Conservation (phyloP, 1,284 basidiomycete genomes). For the Filobasidium uniguttulatum region DNA sequence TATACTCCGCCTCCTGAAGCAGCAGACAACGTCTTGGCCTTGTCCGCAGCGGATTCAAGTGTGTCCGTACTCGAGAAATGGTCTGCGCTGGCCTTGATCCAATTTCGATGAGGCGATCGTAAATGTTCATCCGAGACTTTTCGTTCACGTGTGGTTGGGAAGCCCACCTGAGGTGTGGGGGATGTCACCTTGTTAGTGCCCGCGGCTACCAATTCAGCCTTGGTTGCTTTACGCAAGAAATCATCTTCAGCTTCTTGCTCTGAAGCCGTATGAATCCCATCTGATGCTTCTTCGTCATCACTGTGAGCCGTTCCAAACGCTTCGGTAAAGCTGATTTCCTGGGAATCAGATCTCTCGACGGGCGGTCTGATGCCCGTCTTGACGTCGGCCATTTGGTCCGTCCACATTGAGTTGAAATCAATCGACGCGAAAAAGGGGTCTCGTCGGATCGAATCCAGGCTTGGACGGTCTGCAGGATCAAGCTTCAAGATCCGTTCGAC, state of each 20-base stretch:
- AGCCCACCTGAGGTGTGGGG: background rate
- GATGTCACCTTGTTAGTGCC: too few relatives aligned
- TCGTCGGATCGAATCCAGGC: conserved; percentile 47
- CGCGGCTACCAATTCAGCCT: background rate
- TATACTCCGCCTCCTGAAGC: background rate
- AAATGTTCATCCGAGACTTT: conserved; percentile 6
- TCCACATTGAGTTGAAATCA: conserved; percentile 65
- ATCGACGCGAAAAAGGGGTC: conserved; percentile 64
- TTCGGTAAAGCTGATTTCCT: conserved; percentile 1
- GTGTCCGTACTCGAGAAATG: conserved; percentile 11
- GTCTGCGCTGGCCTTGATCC: conserved; percentile 9
- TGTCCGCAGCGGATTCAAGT: background rate
- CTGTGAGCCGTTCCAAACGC: conserved; percentile 1
- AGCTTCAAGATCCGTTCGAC: conserved; percentile 30
- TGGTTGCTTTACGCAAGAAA: background rate
- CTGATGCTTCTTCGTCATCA: conserved; percentile 4
- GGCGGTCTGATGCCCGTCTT: conserved; percentile 32
- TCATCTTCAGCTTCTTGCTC: conserved; percentile 19
- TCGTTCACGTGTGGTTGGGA: background rate
- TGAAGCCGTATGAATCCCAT: conserved; percentile 7
- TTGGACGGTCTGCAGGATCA: conserved; percentile 52
- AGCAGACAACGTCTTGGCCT: background rate
- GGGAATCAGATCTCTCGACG: conserved; percentile 1
- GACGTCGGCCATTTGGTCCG: conserved; percentile 34
- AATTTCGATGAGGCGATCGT: conserved; percentile 11